Conservation (phyloP, 495 filamentous ascomycete species). For the Aspergillus mulundensis region DNA sequence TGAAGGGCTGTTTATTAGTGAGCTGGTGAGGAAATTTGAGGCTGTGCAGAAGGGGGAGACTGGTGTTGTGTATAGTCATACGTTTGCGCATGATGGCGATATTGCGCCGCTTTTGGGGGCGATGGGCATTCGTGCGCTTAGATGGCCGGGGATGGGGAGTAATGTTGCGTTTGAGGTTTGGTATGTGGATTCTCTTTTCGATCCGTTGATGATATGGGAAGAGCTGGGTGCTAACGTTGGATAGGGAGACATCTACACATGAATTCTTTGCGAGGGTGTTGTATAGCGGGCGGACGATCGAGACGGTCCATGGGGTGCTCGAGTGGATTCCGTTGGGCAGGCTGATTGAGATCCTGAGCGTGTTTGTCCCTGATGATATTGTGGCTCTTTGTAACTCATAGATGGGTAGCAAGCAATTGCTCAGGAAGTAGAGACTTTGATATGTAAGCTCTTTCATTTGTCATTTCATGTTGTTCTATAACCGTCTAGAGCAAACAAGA, state of each 20-base stretch:
- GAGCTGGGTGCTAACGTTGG: slow-evolving; percentile 3
- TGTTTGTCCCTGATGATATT: slow-evolving; percentile 32
- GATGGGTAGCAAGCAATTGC: no score
- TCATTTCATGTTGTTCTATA: no score
- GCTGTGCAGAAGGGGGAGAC: slow-evolving; percentile 24
- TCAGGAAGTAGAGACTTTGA: no score
- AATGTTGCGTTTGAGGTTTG: slow-evolving; percentile 37
- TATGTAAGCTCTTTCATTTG: no score
- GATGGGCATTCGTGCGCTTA: slow-evolving; percentile 25
- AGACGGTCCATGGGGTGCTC: slow-evolving; percentile 30
- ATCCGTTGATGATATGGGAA: background rate
- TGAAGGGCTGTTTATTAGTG: slow-evolving; percentile 39
- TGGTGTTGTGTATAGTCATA: slow-evolving; percentile 29
- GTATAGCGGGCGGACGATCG: slow-evolving; percentile 35
- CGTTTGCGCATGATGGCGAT: slow-evolving; percentile 34
- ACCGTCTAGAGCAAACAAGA: no score
- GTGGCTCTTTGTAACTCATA: slow-evolving; percentile 21
- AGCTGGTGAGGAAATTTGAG: slow-evolving; percentile 34
- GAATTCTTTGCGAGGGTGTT: slow-evolving; percentile 34
- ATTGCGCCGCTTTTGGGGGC: slow-evolving; percentile 31
- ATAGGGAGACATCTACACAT: slow-evolving; percentile 22
- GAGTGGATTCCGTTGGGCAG: slow-evolving; percentile 33
- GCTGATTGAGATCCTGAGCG: slow-evolving; percentile 23
- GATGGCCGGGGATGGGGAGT: slow-evolving; percentile 36
- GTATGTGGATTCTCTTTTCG: slow-evolving; percentile 3